Conservation (phyloP, 2,329 filamentous ascomycete genomes). For the Diplodia scrobiculata region DNA sequence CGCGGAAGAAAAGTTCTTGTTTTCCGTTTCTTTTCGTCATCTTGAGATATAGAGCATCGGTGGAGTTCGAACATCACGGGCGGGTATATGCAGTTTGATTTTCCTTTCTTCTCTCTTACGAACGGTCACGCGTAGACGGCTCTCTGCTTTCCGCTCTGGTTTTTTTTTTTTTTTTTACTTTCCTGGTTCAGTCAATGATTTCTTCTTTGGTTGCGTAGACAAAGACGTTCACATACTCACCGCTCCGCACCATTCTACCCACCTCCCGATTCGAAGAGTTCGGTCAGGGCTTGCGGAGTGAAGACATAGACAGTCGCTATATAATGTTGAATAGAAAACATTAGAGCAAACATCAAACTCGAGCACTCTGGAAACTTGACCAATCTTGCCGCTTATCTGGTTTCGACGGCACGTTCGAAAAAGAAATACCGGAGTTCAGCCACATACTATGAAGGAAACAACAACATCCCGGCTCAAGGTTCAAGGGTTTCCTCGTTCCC, state of each 20-base stretch:
- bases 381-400: background rate
- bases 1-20: slow-evolving; percentile 21
- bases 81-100: background rate
- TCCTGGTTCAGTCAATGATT: background rate
- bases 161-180: background rate
- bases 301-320: slow-evolving; percentile 9
- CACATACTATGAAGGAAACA: too few relatives aligned
- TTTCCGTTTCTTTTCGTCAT: slow-evolving; percentile 1
- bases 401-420: background rate
- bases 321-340: slow-evolving; percentile 21
- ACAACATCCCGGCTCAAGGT: too few relatives aligned
- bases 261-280: background rate
- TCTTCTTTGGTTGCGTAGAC: slow-evolving; percentile 4
- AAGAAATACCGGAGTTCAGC: background rate
- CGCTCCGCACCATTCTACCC: background rate
- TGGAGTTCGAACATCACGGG: slow-evolving; percentile 3
- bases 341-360: background rate
- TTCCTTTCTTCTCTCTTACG: slow-evolving; percentile 4
- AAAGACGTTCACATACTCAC: slow-evolving; percentile 7
- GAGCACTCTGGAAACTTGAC: background rate
- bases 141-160: slow-evolving; percentile 16
- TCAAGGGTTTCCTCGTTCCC: too few relatives aligned
- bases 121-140: slow-evolving; percentile 22
- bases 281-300: background rate
- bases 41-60: slow-evolving; percentile 17